A percentile compares a stretch with the other conserved stretches of the same genome.
Evolutionary conservation across 805 yeast species (phyloP).

Genomic region (Yamadazyma laniorum): DNA sequence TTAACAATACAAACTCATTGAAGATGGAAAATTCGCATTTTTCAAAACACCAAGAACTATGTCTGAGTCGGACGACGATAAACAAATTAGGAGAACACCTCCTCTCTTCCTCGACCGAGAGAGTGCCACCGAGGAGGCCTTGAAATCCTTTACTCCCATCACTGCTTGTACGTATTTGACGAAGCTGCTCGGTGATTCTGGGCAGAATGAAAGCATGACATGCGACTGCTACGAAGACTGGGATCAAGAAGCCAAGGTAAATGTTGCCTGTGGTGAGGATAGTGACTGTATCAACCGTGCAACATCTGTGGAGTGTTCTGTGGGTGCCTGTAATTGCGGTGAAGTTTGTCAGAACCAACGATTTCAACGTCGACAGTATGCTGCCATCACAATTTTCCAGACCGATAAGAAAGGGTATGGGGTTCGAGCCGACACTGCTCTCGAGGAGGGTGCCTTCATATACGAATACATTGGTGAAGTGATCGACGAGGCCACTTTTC

Average conservation of each 20-base stretch:
- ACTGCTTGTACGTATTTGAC: conserved; percentile 60
- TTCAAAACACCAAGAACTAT: background rate
- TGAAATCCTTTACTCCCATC: conserved; percentile 52
- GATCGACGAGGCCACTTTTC: conserved; percentile 74
- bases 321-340: conserved; percentile 70
- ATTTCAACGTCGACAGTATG: conserved; percentile 74
- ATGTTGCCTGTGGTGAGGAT: conserved; percentile 76
- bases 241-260: conserved; percentile 37
- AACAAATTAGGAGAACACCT: conserved; percentile 13
- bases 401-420: conserved; percentile 91
- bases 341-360: conserved; percentile 80
- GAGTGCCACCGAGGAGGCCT: conserved; percentile 70
- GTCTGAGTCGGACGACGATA: conserved; percentile 5
- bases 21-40: background rate
- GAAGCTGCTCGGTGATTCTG: conserved; percentile 64
- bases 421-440: conserved; percentile 61
- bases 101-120: conserved; percentile 39
- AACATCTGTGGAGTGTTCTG: conserved; percentile 88
- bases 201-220: conserved; percentile 79
- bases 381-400: conserved; percentile 73
- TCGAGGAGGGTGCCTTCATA: conserved; percentile 67
- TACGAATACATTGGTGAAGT: conserved; percentile 96
- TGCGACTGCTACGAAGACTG: conserved; percentile 77
- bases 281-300: conserved; percentile 90
- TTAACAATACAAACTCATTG: too few relatives aligned